Conservation (phyloP, 176 grass and related monocot species). For the Poa pratensis region DNA sequence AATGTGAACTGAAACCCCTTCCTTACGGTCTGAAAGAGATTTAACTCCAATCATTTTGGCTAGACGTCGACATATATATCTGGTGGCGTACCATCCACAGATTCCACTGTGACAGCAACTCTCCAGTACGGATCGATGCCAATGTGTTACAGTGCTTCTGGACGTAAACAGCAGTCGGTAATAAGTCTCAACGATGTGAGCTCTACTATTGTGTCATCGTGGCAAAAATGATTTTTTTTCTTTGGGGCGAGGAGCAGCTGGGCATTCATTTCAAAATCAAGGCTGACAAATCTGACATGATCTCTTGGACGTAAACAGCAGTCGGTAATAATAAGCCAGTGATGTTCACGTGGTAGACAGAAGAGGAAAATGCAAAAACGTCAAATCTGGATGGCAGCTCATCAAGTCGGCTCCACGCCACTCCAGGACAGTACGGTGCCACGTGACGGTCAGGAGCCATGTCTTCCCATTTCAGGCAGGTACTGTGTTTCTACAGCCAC, state of each 20-base stretch:
- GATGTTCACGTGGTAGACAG: constrained; percentile 43
- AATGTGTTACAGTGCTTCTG: no score
- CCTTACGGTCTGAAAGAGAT: background rate
- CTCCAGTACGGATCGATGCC: background rate
- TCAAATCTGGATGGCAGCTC: background rate
- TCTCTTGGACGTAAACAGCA: background rate
- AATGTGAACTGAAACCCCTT: no score
- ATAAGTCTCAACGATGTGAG: no score
- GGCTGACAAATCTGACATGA: background rate
- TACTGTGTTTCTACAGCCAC: constrained; percentile 27
- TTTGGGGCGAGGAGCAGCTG: no score
- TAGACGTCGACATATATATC: background rate
- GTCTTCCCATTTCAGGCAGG: constrained; percentile 31
- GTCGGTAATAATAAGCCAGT: background rate
- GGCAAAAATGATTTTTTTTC: no score
- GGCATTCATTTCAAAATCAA: background rate
- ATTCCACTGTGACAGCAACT: constrained; percentile 34
- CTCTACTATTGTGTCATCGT: no score
- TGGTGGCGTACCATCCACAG: background rate
- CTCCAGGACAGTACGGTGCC: background rate
- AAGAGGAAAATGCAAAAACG: background rate
- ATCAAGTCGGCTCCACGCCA: background rate
- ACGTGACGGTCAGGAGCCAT: constrained; percentile 1
- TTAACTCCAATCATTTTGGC: background rate
- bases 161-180: no score